phyloP scores from a whole-genome alignment of 164 flowering plant species.

The Aristolochia californica region DNA sequence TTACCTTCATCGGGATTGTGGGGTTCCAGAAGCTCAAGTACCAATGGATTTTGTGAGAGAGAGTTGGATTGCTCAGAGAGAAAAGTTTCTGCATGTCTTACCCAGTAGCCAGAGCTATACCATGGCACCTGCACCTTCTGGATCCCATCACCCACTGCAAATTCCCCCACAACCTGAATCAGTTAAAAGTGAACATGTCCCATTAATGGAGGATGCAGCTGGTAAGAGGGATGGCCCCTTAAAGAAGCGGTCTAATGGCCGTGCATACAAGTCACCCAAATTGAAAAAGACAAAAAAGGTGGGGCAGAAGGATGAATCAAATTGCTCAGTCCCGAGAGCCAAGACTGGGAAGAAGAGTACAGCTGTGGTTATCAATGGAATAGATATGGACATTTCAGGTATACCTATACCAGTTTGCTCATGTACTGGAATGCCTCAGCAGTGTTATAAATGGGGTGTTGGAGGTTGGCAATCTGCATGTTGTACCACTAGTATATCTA shows the following conservation, averaged over 20 bases:
- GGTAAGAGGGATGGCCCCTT: slow-evolving; percentile 32
- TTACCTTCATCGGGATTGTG: slow-evolving; percentile 36
- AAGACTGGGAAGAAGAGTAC: slow-evolving; percentile 44
- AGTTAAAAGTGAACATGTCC: slow-evolving; percentile 22
- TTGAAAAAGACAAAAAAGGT: slow-evolving; percentile 41
- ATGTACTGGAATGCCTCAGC: slow-evolving; percentile 74
- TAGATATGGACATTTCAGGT: slow-evolving; percentile 66
- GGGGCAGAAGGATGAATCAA: slow-evolving; percentile 32
- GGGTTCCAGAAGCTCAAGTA: slow-evolving; percentile 30
- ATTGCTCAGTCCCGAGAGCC: slow-evolving; percentile 29
- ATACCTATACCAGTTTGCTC: slow-evolving; percentile 84
- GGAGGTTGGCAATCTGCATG: slow-evolving; percentile 99
- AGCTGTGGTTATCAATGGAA: slow-evolving; percentile 64
- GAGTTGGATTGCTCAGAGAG: slow-evolving; percentile 51
- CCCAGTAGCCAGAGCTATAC: slow-evolving; percentile 35
- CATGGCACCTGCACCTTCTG: slow-evolving; percentile 35
- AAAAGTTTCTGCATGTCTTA: slow-evolving; percentile 35
- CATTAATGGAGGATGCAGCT: slow-evolving; percentile 26
- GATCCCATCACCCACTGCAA: slow-evolving; percentile 39
- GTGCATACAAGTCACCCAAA: slow-evolving; percentile 38
- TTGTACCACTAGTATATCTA: slow-evolving; percentile 70
- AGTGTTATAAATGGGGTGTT: slow-evolving; percentile 90
- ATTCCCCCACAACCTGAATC: slow-evolving; percentile 35
- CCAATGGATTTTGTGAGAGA: slow-evolving; percentile 47
- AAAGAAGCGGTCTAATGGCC: slow-evolving; percentile 34